phyloP scores from a whole-genome alignment of 495 filamentous ascomycete species.

The Hypoxylon subgilvum region DNA sequence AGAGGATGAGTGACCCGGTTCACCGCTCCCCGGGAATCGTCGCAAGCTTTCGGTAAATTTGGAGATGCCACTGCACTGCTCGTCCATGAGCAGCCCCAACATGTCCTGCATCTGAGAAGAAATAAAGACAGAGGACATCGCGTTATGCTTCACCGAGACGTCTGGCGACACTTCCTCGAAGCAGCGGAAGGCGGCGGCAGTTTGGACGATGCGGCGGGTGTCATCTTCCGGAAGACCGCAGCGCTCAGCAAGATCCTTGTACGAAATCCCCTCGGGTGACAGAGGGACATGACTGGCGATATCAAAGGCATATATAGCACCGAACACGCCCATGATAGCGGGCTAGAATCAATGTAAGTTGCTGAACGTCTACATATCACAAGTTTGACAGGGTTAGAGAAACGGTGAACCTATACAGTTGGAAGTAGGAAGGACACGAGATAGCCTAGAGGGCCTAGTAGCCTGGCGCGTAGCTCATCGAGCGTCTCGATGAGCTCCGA shows the following conservation, averaged over 20 bases:
- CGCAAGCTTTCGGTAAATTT: slow-evolving; percentile 32
- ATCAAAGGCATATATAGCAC: slow-evolving; percentile 27
- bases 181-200: slow-evolving; percentile 54
- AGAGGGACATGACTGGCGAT: slow-evolving; percentile 30
- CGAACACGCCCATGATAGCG: slow-evolving; percentile 17
- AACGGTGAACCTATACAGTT: slow-evolving; percentile 8
- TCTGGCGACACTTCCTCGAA: slow-evolving; percentile 54
- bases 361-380: neutral
- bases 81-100: slow-evolving; percentile 47
- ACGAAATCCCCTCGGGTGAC: slow-evolving; percentile 34
- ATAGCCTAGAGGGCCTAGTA: slow-evolving; percentile 29
- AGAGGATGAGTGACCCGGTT: slow-evolving; percentile 35
- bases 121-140: slow-evolving; percentile 39
- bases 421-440: slow-evolving; percentile 14
- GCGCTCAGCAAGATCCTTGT: slow-evolving; percentile 42
- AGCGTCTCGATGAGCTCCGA: slow-evolving; percentile 30
- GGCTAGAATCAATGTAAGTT: slow-evolving; percentile 15
- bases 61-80: slow-evolving; percentile 44
- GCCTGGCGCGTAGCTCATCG: slow-evolving; percentile 31
- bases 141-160: slow-evolving; percentile 50
- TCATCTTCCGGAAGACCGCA: slow-evolving; percentile 42
- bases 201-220: slow-evolving; percentile 51
- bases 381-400: neutral
- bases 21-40: slow-evolving; percentile 32
- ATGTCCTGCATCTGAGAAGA: slow-evolving; percentile 41